phyloP scores from a whole-genome alignment of 2,329 filamentous ascomycete species.

The Colletotrichum godetiae region DNA sequence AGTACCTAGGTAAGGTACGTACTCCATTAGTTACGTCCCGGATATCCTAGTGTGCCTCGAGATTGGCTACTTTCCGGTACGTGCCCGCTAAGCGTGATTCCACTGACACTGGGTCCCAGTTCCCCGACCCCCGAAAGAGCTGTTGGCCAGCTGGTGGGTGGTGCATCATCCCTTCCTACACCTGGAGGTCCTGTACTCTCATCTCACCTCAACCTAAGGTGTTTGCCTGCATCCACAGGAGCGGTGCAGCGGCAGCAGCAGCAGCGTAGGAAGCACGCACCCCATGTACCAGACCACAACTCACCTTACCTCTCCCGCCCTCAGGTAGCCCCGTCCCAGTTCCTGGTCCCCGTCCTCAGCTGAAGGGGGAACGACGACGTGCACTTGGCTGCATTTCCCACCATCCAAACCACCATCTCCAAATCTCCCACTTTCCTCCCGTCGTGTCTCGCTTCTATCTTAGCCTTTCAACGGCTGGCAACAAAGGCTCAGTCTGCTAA shows the following conservation, averaged over 20 bases:
- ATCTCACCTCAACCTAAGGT: not conserved
- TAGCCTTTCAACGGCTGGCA: constrained; percentile 23
- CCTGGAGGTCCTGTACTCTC: not conserved
- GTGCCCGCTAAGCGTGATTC: constrained; percentile 4
- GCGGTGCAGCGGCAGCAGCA: not conserved
- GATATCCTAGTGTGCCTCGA: not conserved
- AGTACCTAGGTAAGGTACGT: not conserved
- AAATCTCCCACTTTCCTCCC: not conserved
- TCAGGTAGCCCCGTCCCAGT: constrained; percentile 14
- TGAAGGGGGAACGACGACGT: constrained; percentile 32
- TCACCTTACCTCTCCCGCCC: constrained; percentile 24
- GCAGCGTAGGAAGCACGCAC: constrained; percentile 9
- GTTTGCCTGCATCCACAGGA: not conserved
- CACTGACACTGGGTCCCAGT: constrained; percentile 10
- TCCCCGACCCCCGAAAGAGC: constrained; percentile 12
- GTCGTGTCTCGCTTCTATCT: constrained; percentile 8
- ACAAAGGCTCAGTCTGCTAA: constrained; percentile 16
- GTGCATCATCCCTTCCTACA: constrained; percentile 22
- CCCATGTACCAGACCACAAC: constrained; percentile 17
- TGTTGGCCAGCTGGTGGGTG: constrained; percentile 12
- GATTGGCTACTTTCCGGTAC: constrained; percentile 1
- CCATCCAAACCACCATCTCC: constrained; percentile 28
- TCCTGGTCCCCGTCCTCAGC: constrained; percentile 33
- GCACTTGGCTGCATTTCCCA: constrained; percentile 27
- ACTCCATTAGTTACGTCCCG: not conserved